Percentiles rank a stretch among this genome's conserved stretches.
These are phyloP conservation scores for Xerocomus cyaneibrunnescens DNA, from an alignment of 1,284 basidiomycete genomes.

Conservation along the genomic window DNA sequence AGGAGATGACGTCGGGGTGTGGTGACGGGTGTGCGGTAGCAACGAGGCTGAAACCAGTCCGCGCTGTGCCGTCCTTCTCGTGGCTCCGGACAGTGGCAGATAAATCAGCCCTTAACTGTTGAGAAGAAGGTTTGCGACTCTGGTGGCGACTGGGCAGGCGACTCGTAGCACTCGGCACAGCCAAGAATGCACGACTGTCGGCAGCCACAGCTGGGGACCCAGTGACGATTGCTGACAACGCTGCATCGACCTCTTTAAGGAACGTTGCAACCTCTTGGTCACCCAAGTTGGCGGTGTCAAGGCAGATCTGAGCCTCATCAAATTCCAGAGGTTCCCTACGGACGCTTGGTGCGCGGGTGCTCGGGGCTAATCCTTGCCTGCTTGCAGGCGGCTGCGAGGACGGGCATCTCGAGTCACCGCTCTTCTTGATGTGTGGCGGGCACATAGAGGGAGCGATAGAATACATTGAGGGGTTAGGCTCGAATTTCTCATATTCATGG, in stretches of 20 bases:
- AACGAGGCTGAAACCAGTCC: slow-evolving; percentile 36
- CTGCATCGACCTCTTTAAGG: slow-evolving; percentile 33
- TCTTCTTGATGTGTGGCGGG: slow-evolving; percentile 24
- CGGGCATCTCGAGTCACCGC: slow-evolving; percentile 22
- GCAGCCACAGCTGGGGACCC: slow-evolving; percentile 33
- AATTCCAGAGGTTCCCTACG: slow-evolving; percentile 32
- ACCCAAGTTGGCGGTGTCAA: slow-evolving; percentile 31
- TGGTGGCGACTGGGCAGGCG: slow-evolving; percentile 29
- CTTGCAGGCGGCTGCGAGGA: slow-evolving; percentile 31
- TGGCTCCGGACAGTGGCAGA: slow-evolving; percentile 30
- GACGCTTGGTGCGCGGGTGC: slow-evolving; percentile 29
- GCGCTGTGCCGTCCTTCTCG: slow-evolving; percentile 29
- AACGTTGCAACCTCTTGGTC: slow-evolving; percentile 35
- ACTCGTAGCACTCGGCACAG: slow-evolving; percentile 29
- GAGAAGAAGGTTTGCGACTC: slow-evolving; percentile 32
- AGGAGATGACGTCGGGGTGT: slow-evolving; percentile 30
- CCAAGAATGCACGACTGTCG: slow-evolving; percentile 33
- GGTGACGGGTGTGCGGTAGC: slow-evolving; percentile 26
- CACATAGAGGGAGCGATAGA: slow-evolving; percentile 32
- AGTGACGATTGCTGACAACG: slow-evolving; percentile 25
- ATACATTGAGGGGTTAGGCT: slow-evolving; percentile 34
- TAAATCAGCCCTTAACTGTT: slow-evolving; percentile 32
- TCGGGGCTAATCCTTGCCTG: slow-evolving; percentile 27
- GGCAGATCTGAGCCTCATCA: slow-evolving; percentile 33
- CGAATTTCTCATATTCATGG: slow-evolving; percentile 26